phyloP scores from a whole-genome alignment of 129 eudicot genomes.

The Mikania micrantha region DNA sequence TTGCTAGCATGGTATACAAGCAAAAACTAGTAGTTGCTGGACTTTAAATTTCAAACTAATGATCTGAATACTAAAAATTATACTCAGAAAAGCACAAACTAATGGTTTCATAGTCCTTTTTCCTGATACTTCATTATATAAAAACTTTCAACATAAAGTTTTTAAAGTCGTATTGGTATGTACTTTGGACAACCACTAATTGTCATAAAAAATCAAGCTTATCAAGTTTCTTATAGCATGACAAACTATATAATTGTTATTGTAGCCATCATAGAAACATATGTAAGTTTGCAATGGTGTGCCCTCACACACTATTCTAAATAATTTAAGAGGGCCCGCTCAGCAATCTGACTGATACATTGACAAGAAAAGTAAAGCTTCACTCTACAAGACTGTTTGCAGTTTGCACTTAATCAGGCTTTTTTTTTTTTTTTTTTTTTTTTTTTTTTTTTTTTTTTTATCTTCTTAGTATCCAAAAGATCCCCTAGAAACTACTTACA shows the following conservation, averaged over 20 bases:
- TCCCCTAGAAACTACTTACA: background rate
- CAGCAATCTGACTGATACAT: background rate
- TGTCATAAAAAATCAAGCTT: background rate
- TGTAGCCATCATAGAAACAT: background rate
- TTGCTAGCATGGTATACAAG: background rate
- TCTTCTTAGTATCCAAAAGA: background rate
- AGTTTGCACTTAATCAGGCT: background rate
- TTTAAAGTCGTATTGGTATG: background rate
- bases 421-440: background rate
- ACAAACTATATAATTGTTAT: background rate
- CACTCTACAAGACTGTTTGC: background rate
- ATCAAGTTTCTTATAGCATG: background rate
- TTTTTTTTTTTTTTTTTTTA: background rate
- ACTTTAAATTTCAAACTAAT: background rate
- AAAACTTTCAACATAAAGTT: background rate
- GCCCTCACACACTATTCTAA: background rate
- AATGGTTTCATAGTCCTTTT: background rate
- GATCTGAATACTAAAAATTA: background rate
- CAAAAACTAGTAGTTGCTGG: background rate
- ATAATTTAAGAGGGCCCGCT: background rate
- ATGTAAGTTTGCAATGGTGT: background rate
- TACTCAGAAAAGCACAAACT: background rate
- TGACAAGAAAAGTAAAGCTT: background rate
- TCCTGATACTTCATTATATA: background rate
- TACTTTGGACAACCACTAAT: background rate